Evolutionary conservation across 2,329 filamentous ascomycete genomes (phyloP).

Genomic region (Calonectria leucothoes): DNA sequence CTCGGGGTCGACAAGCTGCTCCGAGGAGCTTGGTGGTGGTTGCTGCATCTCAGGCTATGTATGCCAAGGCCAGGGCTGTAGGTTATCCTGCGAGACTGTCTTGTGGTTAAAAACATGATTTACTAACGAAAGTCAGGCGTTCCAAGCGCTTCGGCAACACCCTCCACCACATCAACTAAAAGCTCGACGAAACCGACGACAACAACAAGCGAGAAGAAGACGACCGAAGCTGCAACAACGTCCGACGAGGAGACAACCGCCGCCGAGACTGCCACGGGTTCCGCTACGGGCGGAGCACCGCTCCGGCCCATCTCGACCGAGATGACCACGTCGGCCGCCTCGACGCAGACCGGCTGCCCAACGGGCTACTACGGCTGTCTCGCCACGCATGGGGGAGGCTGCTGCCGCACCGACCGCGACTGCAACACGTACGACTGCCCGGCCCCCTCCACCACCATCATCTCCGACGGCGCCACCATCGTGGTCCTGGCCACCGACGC

Average conservation of each 20-base stretch:
- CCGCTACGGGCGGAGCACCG: conserved; percentile 55
- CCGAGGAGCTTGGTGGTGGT: conserved; percentile 74
- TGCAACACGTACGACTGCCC: conserved; percentile 87
- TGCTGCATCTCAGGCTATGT: conserved; percentile 80
- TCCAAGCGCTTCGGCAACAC: conserved; percentile 46
- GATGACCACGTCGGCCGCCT: conserved; percentile 45
- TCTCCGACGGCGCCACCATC: conserved; percentile 77
- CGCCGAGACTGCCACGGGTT: conserved; percentile 49
- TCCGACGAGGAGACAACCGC: conserved; percentile 41
- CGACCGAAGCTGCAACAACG: conserved; percentile 48
- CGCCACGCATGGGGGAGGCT: conserved; percentile 84
- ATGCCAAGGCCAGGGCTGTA: conserved; percentile 78
- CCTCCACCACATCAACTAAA: conserved; percentile 24
- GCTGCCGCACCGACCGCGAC: conserved; percentile 88
- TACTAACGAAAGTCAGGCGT: conserved; percentile 42
- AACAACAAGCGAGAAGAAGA: conserved; percentile 53
- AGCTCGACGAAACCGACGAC: conserved; percentile 45
- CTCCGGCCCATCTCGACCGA: conserved; percentile 58
- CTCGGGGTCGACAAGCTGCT: conserved; percentile 72
- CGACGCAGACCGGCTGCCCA: conserved; percentile 71
- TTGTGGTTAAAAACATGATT: background rate
- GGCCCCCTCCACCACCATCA: conserved; percentile 69
- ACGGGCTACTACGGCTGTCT: conserved; percentile 93
- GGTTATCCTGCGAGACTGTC: conserved; percentile 46
- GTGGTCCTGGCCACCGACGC: conserved; percentile 69